phyloP scores from a whole-genome alignment of 2,329 filamentous ascomycete species.

The Nemania diffusa region DNA sequence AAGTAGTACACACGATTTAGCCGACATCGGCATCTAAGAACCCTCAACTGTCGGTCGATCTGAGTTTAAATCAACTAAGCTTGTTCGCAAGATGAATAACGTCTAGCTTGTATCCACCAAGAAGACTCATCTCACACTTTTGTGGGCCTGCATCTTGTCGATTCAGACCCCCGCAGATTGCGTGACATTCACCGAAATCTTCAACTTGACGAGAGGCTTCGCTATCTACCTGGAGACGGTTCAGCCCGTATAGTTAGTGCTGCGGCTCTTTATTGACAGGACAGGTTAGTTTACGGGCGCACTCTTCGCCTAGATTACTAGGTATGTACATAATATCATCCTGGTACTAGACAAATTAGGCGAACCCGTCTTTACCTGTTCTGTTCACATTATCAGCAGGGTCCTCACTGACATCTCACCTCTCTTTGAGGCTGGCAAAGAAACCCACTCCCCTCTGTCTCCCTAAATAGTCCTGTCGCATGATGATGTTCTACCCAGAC shows the following conservation, averaged over 20 bases:
- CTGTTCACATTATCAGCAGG: neutral
- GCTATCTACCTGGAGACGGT: conserved; percentile 5
- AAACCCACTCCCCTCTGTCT: too few relatives aligned
- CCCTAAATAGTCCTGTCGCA: conserved; percentile 45
- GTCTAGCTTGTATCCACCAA: conserved; percentile 23
- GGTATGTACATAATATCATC: conserved; percentile 2
- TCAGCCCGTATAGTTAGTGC: conserved; percentile 1
- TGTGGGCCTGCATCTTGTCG: conserved; percentile 15
- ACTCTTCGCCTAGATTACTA: neutral
- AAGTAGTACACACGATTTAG: neutral
- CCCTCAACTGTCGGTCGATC: neutral
- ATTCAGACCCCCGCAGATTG: conserved; percentile 25
- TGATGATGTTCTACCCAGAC: conserved; percentile 37
- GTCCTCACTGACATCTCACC: too few relatives aligned
- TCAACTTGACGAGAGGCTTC: conserved; percentile 8
- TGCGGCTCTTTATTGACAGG: conserved; percentile 15
- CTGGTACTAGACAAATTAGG: neutral
- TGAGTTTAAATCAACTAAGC: neutral
- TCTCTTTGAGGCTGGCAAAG: neutral
- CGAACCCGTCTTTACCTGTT: conserved; percentile 10
- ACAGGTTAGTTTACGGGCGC: neutral
- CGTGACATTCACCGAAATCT: conserved; percentile 33
- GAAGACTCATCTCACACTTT: conserved; percentile 11
- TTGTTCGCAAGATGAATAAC: conserved; percentile 8
- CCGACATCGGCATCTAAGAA: conserved; percentile 26